Percentiles rank a stretch among this genome's conserved stretches.
Evolutionary conservation across 2,329 filamentous ascomycete genomes (phyloP).

Genomic region (Lojkania enalia): DNA sequence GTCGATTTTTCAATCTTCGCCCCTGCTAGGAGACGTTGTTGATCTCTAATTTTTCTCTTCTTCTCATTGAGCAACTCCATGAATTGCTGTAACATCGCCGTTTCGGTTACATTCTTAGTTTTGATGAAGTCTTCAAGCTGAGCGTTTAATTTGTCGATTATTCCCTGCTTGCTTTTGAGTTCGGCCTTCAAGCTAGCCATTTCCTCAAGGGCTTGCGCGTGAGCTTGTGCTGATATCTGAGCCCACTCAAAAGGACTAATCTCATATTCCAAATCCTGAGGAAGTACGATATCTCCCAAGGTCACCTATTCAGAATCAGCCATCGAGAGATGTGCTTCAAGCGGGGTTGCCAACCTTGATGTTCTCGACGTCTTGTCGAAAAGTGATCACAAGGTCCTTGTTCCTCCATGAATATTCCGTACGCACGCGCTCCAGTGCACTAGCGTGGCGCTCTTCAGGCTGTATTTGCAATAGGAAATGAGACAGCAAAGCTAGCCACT

Average conservation of each 20-base stretch:
- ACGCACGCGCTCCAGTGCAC: conserved; percentile 59
- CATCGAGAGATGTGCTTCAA: conserved; percentile 3
- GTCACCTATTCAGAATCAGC: conserved; percentile 46
- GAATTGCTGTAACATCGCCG: conserved; percentile 69
- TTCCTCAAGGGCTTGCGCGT: conserved; percentile 51
- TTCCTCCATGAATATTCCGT: conserved; percentile 59
- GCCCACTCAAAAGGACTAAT: conserved; percentile 74
- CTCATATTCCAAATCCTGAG: conserved; percentile 59
- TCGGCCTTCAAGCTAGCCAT: conserved; percentile 50
- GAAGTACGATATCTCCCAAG: conserved; percentile 67
- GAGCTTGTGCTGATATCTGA: conserved; percentile 57
- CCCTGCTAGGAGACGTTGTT: conserved; percentile 64
- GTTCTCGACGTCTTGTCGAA: conserved; percentile 64
- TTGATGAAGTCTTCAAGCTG: conserved; percentile 69
- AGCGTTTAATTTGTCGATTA: conserved; percentile 61
- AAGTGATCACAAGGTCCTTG: conserved; percentile 61
- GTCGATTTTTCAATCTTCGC: conserved; percentile 51
- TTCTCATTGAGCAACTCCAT: conserved; percentile 74
- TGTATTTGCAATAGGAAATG: conserved; percentile 57
- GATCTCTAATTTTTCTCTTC: conserved; percentile 76
- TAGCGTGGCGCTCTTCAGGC: conserved; percentile 48
- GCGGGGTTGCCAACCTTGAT: conserved; percentile 62
- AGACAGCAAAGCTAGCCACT: conserved; percentile 68
- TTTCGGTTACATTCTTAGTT: conserved; percentile 69
- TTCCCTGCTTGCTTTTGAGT: conserved; percentile 56